Conservation (phyloP, 2,329 filamentous ascomycete genomes). For the Waltergamsia citrina region DNA sequence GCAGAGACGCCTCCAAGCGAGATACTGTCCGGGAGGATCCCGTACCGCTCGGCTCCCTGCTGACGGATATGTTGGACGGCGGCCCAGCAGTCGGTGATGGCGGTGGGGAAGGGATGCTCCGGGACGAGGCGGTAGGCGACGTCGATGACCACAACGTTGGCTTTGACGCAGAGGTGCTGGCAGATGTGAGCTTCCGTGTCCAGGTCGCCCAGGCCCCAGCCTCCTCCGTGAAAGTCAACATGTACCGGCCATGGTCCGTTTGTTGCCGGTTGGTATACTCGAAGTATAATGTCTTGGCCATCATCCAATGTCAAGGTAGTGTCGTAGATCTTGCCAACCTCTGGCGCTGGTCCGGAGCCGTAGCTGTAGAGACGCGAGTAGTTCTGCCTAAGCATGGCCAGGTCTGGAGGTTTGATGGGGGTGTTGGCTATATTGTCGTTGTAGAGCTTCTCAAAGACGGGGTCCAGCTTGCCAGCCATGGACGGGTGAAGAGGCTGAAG, state of each 20-base stretch:
- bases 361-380: constrained; percentile 35
- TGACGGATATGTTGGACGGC: constrained; percentile 28
- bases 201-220: constrained; percentile 39
- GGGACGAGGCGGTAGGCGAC: constrained; percentile 43
- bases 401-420: constrained; percentile 27
- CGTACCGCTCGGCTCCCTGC: constrained; percentile 23
- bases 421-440: constrained; percentile 32
- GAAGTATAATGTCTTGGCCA: constrained; percentile 19
- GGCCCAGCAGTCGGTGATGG: constrained; percentile 37
- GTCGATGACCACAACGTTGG: constrained; percentile 35
- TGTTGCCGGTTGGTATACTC: constrained; percentile 31
- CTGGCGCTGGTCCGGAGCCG: constrained; percentile 29
- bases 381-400: constrained; percentile 24
- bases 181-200: constrained; percentile 39
- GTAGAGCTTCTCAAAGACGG: constrained; percentile 36
- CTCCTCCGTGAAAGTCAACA: constrained; percentile 38
- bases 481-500: constrained; percentile 38
- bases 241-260: constrained; percentile 34
- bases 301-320: constrained; percentile 20
- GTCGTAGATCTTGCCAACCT: constrained; percentile 28
- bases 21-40: constrained; percentile 23
- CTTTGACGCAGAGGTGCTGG: constrained; percentile 32
- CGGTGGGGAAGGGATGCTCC: constrained; percentile 36
- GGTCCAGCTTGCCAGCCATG: constrained; percentile 33
- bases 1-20: constrained; percentile 36